Base-by-base conservation (phyloP, 2,329 filamentous ascomycete species). In the Achaetomium macrosporum region DNA sequence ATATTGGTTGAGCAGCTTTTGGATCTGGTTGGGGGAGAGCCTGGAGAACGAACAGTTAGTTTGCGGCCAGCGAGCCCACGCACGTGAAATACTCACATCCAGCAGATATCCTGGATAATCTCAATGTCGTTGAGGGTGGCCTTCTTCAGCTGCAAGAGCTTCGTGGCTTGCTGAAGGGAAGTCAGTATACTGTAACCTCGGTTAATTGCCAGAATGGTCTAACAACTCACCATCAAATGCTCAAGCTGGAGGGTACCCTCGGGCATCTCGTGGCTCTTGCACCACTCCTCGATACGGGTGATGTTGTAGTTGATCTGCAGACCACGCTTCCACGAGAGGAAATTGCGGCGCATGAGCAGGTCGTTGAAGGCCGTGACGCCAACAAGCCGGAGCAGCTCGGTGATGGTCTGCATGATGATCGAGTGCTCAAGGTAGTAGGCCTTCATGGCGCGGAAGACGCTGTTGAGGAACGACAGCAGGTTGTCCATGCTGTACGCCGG, bases 261-360 rank as follows among this genome's bases (percentile, higher is more conserved):
- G 1, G 93, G 93, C 92, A 99, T 97, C 64, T 97, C 93, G 69
- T 99, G 95, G 66, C 91, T 96, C 83, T 99, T 99, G 75, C 93
- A 99, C 93, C 93, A 99, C 73, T 99, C 93, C 71, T 99, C 93
- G 59, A 99, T 99, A 53, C 93, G 84, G 20, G 93, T 99, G 70
- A 99, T 99, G 75, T 99, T 99, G 78, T 99, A 99, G 75, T 99
- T 99, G 75, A 99, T 99, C 72, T 99, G 93, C 50, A 99, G 82
- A 63, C 93, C 93, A 70, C 93, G 90, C 78, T 99, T 99, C 93
- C 93, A 99, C 0, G 91, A 96, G 53, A 99, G 81, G 81, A 99
- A 99, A 72, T 97, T 97, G 63, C 93, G 83, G 64, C 93, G 84
- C 91, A 99, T 96, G 61, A 99, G 81, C 58, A 99, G 76, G 68